Evolutionary conservation across 2,329 filamentous ascomycete genomes (phyloP).

Genomic region (Sporothrix protearum): DNA sequence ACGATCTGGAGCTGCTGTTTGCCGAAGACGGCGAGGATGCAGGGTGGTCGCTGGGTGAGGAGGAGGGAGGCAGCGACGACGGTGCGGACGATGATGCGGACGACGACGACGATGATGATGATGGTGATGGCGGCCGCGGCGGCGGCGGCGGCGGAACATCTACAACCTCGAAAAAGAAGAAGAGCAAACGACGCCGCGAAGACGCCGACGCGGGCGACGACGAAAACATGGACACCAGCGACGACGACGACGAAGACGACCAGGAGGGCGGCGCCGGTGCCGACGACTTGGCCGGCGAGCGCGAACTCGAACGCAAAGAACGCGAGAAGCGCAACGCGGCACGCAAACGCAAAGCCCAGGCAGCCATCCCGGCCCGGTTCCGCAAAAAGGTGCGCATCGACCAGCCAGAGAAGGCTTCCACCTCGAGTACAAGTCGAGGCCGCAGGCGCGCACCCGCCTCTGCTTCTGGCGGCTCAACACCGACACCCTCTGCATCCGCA

Average conservation of each 20-base stretch:
- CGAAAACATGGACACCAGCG: conserved; percentile 84
- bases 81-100: conserved; percentile 57
- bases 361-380: conserved; percentile 66
- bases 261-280: conserved; percentile 48
- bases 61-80: conserved; percentile 66
- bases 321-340: conserved; percentile 63
- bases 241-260: conserved; percentile 77
- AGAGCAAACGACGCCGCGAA: background rate
- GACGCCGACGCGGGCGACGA: conserved; percentile 58
- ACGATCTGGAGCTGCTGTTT: conserved; percentile 70
- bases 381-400: conserved; percentile 71
- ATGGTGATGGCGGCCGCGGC: too few species aligned
- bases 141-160: too few species aligned
- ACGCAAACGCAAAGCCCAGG: conserved; percentile 76
- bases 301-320: conserved; percentile 74
- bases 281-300: conserved; percentile 79
- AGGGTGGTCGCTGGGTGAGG: conserved; percentile 69
- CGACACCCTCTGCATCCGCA: conserved; percentile 30
- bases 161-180: conserved; percentile 57
- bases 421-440: conserved; percentile 28
- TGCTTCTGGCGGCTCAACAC: conserved; percentile 20
- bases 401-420: conserved; percentile 41
- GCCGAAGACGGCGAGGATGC: conserved; percentile 67
- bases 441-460: conserved; percentile 36
- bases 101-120: conserved; percentile 57